phyloP scores from a whole-genome alignment of 495 filamentous ascomycete species.

The Hyaloscypha finlandica region DNA sequence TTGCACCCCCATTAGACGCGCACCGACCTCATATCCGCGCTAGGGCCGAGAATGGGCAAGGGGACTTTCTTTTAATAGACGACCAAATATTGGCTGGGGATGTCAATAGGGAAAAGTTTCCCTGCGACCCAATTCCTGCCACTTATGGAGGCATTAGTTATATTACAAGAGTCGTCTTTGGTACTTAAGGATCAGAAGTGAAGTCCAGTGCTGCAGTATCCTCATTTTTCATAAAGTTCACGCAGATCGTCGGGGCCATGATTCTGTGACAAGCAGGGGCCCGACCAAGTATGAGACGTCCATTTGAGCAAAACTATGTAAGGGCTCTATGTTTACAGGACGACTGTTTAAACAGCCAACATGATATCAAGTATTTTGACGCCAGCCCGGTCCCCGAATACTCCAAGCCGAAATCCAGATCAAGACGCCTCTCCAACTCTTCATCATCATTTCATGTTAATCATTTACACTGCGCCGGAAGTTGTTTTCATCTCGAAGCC shows the following conservation, averaged over 20 bases:
- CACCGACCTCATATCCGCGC: neutral
- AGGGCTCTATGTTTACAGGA: neutral
- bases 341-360: neutral
- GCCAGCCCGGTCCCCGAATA: neutral
- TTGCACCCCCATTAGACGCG: neutral
- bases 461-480: constrained; percentile 26
- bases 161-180: neutral
- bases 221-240: neutral
- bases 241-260: neutral
- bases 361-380: constrained; percentile 1
- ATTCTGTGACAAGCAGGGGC: neutral
- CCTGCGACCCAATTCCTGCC: neutral
- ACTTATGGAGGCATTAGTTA: neutral
- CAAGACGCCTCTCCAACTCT: constrained; percentile 3
- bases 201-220: neutral
- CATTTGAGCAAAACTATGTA: neutral
- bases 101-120: neutral
- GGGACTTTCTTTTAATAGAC: neutral
- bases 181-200: neutral
- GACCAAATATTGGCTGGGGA: constrained; percentile 7
- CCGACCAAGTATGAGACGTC: neutral
- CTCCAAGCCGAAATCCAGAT: constrained; percentile 15
- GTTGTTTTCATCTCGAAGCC: constrained; percentile 27
- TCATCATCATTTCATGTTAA: constrained; percentile 29
- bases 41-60: neutral